Conservation (phyloP, 2,329 filamentous ascomycete species). For the Clonostachys chloroleuca region DNA sequence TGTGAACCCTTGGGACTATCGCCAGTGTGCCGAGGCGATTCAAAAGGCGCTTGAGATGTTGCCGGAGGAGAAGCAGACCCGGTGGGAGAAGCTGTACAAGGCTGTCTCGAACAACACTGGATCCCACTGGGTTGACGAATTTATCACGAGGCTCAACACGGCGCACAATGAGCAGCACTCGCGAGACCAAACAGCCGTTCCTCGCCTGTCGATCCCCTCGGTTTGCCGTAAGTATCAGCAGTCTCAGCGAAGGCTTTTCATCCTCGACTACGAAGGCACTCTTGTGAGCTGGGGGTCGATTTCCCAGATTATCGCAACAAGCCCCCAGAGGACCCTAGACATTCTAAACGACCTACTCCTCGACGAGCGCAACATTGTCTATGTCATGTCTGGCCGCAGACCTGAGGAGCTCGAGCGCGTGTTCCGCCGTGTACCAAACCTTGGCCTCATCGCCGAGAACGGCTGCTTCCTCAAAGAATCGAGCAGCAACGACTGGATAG, state of each 20-base stretch:
- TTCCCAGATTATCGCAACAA: conserved; percentile 79
- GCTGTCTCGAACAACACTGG: conserved; percentile 80
- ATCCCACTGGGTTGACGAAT: conserved; percentile 77
- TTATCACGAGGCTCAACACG: conserved; percentile 64
- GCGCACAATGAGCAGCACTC: conserved; percentile 82
- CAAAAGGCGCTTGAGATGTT: conserved; percentile 77
- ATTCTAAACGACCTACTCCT: conserved; percentile 76
- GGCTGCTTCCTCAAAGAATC: conserved; percentile 83
- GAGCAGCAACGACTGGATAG: conserved; percentile 66
- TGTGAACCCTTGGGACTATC: conserved; percentile 95
- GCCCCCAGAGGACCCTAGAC: conserved; percentile 77
- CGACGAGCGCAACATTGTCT: conserved; percentile 80
- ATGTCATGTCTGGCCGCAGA: conserved; percentile 87
- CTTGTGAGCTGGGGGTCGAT: conserved; percentile 83
- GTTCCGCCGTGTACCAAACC: conserved; percentile 76
- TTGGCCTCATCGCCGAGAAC: conserved; percentile 92
- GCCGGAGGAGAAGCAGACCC: conserved; percentile 64
- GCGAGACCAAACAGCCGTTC: conserved; percentile 81
- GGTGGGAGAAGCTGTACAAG: conserved; percentile 71
- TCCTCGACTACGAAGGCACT: conserved; percentile 92
- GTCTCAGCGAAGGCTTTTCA: conserved; percentile 70
- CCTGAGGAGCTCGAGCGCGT: conserved; percentile 84
- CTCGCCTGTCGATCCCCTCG: conserved; percentile 68
- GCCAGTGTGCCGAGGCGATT: conserved; percentile 82
- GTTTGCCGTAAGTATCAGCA: conserved; percentile 63